Conservation (phyloP, 2,329 filamentous ascomycete species). For the Trichoderma brevicompactum region DNA sequence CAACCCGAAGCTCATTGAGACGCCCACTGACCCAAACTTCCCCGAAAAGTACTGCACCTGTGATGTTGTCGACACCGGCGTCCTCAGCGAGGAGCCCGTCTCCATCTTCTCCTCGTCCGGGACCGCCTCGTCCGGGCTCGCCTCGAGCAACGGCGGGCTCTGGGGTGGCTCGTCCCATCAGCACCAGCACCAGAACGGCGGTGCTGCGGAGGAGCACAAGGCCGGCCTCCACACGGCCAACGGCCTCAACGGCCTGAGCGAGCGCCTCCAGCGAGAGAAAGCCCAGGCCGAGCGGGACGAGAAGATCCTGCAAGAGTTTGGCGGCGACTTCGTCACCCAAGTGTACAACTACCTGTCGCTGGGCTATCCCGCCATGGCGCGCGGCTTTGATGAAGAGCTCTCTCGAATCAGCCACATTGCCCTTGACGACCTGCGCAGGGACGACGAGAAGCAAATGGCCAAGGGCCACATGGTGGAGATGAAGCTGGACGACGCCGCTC, state of each 20-base stretch:
- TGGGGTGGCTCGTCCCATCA: slow-evolving; percentile 29
- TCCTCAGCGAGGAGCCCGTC: slow-evolving; percentile 49
- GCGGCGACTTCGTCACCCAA: slow-evolving; percentile 86
- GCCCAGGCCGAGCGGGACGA: slow-evolving; percentile 55
- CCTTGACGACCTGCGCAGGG: slow-evolving; percentile 68
- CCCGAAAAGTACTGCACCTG: slow-evolving; percentile 48
- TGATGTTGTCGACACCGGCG: slow-evolving; percentile 48
- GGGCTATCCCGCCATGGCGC: slow-evolving; percentile 85
- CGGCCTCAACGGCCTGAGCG: slow-evolving; percentile 56
- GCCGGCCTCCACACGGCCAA: slow-evolving; percentile 55
- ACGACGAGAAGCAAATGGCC: slow-evolving; percentile 66
- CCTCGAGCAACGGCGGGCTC: slow-evolving; percentile 27
- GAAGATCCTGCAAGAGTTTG: slow-evolving; percentile 68
- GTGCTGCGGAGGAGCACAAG: slow-evolving; percentile 42
- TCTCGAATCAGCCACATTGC: slow-evolving; percentile 76
- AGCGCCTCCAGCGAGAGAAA: slow-evolving; percentile 56
- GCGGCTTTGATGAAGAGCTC: slow-evolving; percentile 82
- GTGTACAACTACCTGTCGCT: slow-evolving; percentile 97
- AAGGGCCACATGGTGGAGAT: slow-evolving; percentile 74
- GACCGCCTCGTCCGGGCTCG: slow-evolving; percentile 31
- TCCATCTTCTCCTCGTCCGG: slow-evolving; percentile 36
- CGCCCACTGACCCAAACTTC: slow-evolving; percentile 50
- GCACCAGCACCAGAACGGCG: neutral
- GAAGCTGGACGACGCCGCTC: slow-evolving; percentile 49
- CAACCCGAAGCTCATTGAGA: slow-evolving; percentile 55